A percentile compares a stretch with the other conserved stretches of the same genome.
phyloP scores from a whole-genome alignment of 2,329 filamentous ascomycete genomes.

The Fonsecaea multimorphosa region DNA sequence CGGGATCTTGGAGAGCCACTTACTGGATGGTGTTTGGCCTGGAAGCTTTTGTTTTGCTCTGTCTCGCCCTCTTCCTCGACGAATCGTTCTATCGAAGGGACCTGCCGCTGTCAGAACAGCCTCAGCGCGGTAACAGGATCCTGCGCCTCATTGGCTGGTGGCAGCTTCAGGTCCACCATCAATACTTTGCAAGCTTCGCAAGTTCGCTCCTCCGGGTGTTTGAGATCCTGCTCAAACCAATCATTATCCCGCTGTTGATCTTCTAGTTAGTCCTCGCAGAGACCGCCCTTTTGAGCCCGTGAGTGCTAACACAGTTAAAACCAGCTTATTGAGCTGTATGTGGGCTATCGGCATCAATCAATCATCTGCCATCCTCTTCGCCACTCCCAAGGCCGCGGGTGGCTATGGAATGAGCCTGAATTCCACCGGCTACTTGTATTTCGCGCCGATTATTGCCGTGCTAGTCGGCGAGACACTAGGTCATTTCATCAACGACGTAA shows the following conservation, averaged over 20 bases:
- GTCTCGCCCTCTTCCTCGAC: conserved; percentile 44
- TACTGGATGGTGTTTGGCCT: conserved; percentile 45
- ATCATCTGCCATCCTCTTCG: conserved; percentile 59
- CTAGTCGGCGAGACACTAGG: conserved; percentile 44
- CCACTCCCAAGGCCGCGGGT: conserved; percentile 42
- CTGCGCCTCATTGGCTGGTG: conserved; percentile 41
- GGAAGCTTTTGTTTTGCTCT: conserved; percentile 38
- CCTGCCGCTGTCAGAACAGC: conserved; percentile 26
- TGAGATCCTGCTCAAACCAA: conserved; percentile 46
- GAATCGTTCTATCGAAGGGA: conserved; percentile 48
- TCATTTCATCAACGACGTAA: conserved; percentile 43
- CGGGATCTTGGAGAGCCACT: conserved; percentile 44
- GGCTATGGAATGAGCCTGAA: conserved; percentile 56
- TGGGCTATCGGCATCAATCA: conserved; percentile 61
- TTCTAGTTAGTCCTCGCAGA: conserved; percentile 42
- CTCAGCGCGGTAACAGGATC: conserved; percentile 38
- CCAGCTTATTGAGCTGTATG: conserved; percentile 44
- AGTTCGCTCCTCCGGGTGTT: conserved; percentile 44
- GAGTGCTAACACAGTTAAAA: background rate
- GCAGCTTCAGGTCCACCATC: conserved; percentile 28
- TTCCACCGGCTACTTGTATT: conserved; percentile 55
- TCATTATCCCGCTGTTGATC: conserved; percentile 43
- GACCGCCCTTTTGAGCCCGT: background rate
- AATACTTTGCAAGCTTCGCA: conserved; percentile 42
- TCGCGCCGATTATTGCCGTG: conserved; percentile 44